phyloP scores from a whole-genome alignment of 2,329 filamentous ascomycete genomes.

The Hypoxylon sp. region DNA sequence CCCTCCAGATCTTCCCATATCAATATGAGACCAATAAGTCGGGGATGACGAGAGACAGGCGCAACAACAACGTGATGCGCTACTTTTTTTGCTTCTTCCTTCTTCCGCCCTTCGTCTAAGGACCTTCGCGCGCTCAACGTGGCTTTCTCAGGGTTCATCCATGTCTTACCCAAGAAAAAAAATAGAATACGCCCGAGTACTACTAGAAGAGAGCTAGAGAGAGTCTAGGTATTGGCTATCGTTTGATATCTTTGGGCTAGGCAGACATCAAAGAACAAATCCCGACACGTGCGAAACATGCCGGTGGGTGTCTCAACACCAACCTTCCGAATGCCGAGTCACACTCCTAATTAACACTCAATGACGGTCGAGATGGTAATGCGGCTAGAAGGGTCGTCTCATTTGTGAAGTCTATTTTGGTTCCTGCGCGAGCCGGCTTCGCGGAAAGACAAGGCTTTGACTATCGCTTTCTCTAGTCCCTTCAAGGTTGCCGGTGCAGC shows the following conservation, averaged over 20 bases:
- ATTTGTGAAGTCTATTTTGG: slow-evolving; percentile 20
- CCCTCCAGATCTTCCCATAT: slow-evolving; percentile 20
- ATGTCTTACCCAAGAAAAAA: slow-evolving; percentile 25
- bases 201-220: slow-evolving; percentile 5
- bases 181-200: slow-evolving; percentile 24
- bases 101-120: slow-evolving; percentile 21
- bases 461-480: neutral
- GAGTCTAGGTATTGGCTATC: slow-evolving; percentile 10
- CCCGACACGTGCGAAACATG: slow-evolving; percentile 38
- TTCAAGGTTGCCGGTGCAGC: slow-evolving; percentile 13
- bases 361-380: slow-evolving; percentile 30
- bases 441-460: slow-evolving; percentile 11
- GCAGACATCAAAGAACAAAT: slow-evolving; percentile 18
- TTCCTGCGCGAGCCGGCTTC: slow-evolving; percentile 25
- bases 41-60: slow-evolving; percentile 35
- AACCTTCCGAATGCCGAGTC: slow-evolving; percentile 17
- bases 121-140: slow-evolving; percentile 36
- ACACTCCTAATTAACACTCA: slow-evolving; percentile 16
- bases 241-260: slow-evolving; percentile 25
- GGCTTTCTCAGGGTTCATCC: slow-evolving; percentile 37
- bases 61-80: slow-evolving; percentile 35
- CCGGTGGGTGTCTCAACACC: slow-evolving; percentile 24
- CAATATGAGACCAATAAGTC: slow-evolving; percentile 41
- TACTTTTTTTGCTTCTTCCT: slow-evolving; percentile 19
- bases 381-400: slow-evolving; percentile 6